These are phyloP conservation scores for Colletotrichum horii DNA, from an alignment of 2,329 filamentous ascomycete species.

Conservation along the genomic window DNA sequence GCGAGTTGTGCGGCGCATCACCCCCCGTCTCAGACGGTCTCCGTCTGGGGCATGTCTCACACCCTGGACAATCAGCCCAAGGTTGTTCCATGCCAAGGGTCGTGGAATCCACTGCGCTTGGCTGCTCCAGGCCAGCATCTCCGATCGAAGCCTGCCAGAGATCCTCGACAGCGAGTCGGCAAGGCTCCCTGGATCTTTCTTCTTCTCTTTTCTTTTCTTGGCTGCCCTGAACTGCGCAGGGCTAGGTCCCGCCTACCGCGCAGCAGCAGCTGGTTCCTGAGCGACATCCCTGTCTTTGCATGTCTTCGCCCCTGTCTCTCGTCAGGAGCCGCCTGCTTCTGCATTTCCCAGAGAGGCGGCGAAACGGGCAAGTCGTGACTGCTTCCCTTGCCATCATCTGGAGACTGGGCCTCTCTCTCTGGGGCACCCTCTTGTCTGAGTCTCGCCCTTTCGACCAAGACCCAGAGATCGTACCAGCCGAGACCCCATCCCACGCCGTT, in stretches of 20 bases:
- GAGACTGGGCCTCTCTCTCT: background rate
- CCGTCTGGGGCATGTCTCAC: conserved; percentile 35
- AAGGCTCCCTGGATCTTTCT: background rate
- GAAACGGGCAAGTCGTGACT: background rate
- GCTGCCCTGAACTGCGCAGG: conserved; percentile 15
- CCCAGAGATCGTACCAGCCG: conserved; percentile 21
- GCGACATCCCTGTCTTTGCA: background rate
- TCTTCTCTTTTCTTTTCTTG: background rate
- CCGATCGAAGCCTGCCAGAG: conserved; percentile 10
- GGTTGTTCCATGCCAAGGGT: background rate
- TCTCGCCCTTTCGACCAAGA: background rate
- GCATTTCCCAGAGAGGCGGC: background rate
- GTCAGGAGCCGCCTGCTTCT: background rate
- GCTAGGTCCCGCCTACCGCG: background rate
- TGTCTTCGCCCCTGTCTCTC: background rate
- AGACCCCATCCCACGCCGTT: background rate
- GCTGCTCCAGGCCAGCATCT: conserved; percentile 6
- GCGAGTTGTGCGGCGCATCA: background rate
- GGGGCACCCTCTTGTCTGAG: background rate
- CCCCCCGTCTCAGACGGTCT: conserved; percentile 28
- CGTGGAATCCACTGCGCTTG: conserved; percentile 12
- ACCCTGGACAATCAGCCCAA: conserved; percentile 13
- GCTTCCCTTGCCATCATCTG: background rate
- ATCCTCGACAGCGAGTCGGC: conserved; percentile 1
- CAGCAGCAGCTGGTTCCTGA: background rate